Conservation (phyloP, 1,284 basidiomycete genomes). For the Tilletia horrida region DNA sequence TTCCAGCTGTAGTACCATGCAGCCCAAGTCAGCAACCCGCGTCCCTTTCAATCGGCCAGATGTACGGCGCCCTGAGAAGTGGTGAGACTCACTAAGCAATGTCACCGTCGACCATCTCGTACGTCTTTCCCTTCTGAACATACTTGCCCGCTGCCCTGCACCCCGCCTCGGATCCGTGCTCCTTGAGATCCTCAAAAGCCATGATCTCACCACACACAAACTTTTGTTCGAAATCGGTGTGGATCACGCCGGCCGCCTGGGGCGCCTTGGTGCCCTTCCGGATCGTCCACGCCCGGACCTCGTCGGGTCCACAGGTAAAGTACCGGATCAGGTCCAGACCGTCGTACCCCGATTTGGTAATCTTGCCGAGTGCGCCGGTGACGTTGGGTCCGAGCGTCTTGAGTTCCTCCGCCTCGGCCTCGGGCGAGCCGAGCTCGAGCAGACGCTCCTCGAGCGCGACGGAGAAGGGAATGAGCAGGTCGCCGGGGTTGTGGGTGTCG, state of each 20-base stretch:
- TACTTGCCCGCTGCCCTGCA: constrained; percentile 96
- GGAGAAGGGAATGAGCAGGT: constrained; percentile 93
- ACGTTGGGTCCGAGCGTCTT: constrained; percentile 45
- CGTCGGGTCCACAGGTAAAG: constrained; percentile 93
- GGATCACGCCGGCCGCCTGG: constrained; percentile 96
- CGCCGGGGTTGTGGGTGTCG: constrained; percentile 92
- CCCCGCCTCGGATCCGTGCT: constrained; percentile 80
- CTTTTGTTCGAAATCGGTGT: constrained; percentile 92
- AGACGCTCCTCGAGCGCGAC: constrained; percentile 93
- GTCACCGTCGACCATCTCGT: constrained; percentile 62
- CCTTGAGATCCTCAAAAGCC: constrained; percentile 83
- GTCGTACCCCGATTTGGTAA: constrained; percentile 53
- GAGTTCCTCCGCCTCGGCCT: constrained; percentile 48
- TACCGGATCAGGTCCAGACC: constrained; percentile 51
- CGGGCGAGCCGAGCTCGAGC: constrained; percentile 56
- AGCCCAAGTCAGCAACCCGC: too few relatives aligned
- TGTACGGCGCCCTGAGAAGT: too few relatives aligned
- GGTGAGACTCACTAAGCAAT: constrained; percentile 41
- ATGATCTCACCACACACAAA: constrained; percentile 99
- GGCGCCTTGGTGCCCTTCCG: constrained; percentile 89
- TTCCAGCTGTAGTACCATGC: constrained; percentile 8
- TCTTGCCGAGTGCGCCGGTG: constrained; percentile 49
- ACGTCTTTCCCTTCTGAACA: constrained; percentile 93
- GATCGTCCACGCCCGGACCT: constrained; percentile 96
- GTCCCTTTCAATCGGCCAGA: too few relatives aligned